Evolutionary conservation across 2,329 filamentous ascomycete species (phyloP), one percentile per base, ranked within the genome.

Genomic region (Penicillium decumbens): DNA sequence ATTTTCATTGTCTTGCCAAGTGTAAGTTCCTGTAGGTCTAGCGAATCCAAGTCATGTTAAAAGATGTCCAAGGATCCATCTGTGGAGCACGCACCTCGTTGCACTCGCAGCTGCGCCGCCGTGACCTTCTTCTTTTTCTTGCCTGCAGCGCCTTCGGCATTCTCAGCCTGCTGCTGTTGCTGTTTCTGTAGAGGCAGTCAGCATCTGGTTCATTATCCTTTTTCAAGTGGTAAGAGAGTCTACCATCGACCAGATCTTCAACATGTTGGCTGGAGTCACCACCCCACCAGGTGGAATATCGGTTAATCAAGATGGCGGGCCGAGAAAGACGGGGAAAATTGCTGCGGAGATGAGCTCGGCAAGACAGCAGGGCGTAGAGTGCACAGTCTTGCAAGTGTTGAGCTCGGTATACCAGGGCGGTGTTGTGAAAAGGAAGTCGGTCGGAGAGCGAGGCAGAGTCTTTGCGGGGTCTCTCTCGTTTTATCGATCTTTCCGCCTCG

Each of bases 161-260:
- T 91, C 75, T 95, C 88, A 75, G 95, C 89, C 79, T 96, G 89
- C 79, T 96, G 88, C 75, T 96, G 93, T 77, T 95, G 91, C 85
- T 95, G 73, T 65, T 74, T 69, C 65, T 71, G 45, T 53, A 44
- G 9, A 27, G 1, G 15, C 20, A 66, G 39, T 73, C 47, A 61
- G 50, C 29, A 43, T 24, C 1, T 9, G 18, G 29, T 18, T n/a
- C 8, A 7, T 2, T 6, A 20, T 35, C 6, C 13, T 8, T 13
- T 25, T n/a, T 18, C 13, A 9, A 15, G 28, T 41, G 3, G 33
- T 29, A 20, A 20, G 10, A 23, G 33, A 25, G 33, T 80, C 44
- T 78, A 95, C 90, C 92, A 97, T 95, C 65, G 90, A 95, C 93
- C 92, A 97, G 79, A 97, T 96, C 78, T 97, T 97, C 80, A 96